Evolutionary conservation across 257 asterid genomes (phyloP).

Genomic region (Eustoma russellianum): DNA sequence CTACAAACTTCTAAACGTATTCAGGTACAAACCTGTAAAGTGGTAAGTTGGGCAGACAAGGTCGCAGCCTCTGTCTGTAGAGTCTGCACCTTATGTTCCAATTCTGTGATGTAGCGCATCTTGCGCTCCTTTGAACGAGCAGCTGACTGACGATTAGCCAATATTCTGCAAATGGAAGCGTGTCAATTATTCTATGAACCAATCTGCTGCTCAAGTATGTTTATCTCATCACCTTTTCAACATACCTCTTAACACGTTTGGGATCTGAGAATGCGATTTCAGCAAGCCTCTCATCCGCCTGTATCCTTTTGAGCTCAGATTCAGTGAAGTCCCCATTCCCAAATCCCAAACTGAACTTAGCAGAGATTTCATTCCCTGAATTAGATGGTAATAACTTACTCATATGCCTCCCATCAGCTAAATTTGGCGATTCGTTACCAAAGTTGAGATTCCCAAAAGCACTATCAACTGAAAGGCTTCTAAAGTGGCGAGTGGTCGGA

Average conservation of each 20-base stretch:
- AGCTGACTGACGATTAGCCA: conserved; percentile 92
- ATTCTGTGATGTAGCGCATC: conserved; percentile 78
- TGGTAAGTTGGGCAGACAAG: conserved; percentile 59
- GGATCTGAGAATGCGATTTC: conserved; percentile 77
- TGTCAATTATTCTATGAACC: not conserved
- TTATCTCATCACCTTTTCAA: not conserved
- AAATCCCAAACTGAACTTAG: conserved; percentile 40
- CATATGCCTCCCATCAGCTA: conserved; percentile 22
- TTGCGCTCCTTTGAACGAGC: conserved; percentile 96
- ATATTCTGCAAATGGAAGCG: conserved; percentile 44
- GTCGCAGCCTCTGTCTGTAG: conserved; percentile 74
- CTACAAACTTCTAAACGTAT: not conserved
- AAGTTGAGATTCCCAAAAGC: conserved; percentile 48
- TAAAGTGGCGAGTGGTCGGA: conserved; percentile 43
- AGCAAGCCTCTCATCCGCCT: conserved; percentile 78
- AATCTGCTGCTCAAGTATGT: not conserved
- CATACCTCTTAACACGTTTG: conserved; percentile 78
- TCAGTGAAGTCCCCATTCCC: conserved; percentile 70
- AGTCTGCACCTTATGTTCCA: conserved; percentile 85
- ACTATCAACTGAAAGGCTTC: conserved; percentile 92
- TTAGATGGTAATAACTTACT: conserved; percentile 55
- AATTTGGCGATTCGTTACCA: conserved; percentile 40
- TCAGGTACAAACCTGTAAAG: conserved; percentile 44
- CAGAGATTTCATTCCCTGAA: conserved; percentile 37
- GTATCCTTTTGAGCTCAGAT: conserved; percentile 66